Evolutionary conservation across 495 filamentous ascomycete genomes (phyloP).

Genomic region (Amniculicola lignicola): DNA sequence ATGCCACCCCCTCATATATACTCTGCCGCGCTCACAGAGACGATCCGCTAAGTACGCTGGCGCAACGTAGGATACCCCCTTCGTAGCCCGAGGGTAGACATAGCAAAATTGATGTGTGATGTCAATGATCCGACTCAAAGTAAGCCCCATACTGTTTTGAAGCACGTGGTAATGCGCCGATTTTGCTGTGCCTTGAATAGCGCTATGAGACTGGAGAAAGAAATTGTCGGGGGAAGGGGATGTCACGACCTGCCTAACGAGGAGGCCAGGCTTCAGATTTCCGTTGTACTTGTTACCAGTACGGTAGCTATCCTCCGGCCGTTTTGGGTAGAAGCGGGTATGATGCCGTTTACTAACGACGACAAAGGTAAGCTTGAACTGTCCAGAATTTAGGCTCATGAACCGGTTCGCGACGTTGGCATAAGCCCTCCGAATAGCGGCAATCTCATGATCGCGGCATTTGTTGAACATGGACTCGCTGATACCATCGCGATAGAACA

Average conservation of each 20-base stretch:
- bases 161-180: conserved; percentile 6
- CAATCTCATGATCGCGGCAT: conserved; percentile 1
- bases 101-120: not conserved
- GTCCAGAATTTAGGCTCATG: not conserved
- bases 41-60: conserved; percentile 2
- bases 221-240: conserved; percentile 4
- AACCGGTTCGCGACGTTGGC: not conserved
- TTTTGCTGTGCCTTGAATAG: conserved; percentile 3
- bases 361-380: conserved; percentile 6
- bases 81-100: not conserved
- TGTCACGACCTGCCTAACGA: conserved; percentile 2
- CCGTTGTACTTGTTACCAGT: not conserved
- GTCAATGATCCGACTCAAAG: not conserved
- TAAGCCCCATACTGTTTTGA: conserved; percentile 12
- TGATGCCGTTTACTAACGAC: conserved; percentile 11
- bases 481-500: conserved; percentile 25
- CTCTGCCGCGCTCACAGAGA: conserved; percentile 1
- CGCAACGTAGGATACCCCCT: not conserved
- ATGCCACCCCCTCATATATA: not conserved
- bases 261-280: conserved; percentile 10
- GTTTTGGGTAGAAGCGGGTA: conserved; percentile 1
- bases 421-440: not conserved
- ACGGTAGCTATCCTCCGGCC: not conserved
- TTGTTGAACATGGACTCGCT: conserved; percentile 14
- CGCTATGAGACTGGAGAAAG: conserved; percentile 9